phyloP scores from a whole-genome alignment of 2,329 filamentous ascomycete genomes.

The Colletotrichum sp. region DNA sequence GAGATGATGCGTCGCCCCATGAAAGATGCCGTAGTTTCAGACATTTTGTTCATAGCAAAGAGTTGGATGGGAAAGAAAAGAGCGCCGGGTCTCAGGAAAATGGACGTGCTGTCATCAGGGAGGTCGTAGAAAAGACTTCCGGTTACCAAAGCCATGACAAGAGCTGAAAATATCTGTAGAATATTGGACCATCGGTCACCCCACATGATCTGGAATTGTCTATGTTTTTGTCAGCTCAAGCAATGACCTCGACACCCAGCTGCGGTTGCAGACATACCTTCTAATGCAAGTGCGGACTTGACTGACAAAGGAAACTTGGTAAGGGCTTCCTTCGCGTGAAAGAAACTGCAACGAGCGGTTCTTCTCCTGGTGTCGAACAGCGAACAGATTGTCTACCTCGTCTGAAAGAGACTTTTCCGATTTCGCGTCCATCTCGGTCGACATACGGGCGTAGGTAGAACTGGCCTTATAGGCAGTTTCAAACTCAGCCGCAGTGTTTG shows the following conservation, averaged over 20 bases:
- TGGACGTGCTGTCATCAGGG: slow-evolving; percentile 51
- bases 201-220: slow-evolving; percentile 61
- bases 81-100: slow-evolving; percentile 58
- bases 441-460: slow-evolving; percentile 41
- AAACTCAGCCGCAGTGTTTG: slow-evolving; percentile 73
- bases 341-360: not conserved
- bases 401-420: not conserved
- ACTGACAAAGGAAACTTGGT: slow-evolving; percentile 52
- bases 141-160: slow-evolving; percentile 64
- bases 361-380: not conserved
- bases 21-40: slow-evolving; percentile 54
- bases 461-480: slow-evolving; percentile 44
- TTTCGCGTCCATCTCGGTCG: slow-evolving; percentile 48
- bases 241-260: not conserved
- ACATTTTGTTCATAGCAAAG: slow-evolving; percentile 61
- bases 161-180: slow-evolving; percentile 49
- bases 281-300: slow-evolving; percentile 45
- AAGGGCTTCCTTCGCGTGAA: slow-evolving; percentile 25
- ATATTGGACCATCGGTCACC: slow-evolving; percentile 53
- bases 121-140: slow-evolving; percentile 65
- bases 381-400: not conserved
- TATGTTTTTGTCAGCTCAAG: not conserved
- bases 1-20: slow-evolving; percentile 50
- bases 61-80: slow-evolving; percentile 66
- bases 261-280: not conserved